Percentiles rank a stretch among this genome's conserved stretches.
These are phyloP conservation scores for Mediolabrus comicus DNA, from an alignment of 108 stramenopile species.

Conservation along the genomic window DNA sequence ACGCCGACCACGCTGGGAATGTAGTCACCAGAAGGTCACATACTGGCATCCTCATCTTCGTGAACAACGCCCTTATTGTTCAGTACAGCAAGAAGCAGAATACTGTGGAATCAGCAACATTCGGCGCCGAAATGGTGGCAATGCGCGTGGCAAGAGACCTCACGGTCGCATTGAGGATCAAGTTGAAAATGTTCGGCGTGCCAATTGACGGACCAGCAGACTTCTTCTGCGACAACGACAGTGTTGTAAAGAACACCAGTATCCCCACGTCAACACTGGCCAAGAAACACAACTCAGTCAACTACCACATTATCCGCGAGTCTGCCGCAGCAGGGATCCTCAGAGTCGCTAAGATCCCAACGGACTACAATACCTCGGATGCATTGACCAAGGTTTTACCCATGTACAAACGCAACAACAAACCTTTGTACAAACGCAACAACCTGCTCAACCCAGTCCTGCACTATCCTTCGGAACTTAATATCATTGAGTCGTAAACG, in stretches of 20 bases:
- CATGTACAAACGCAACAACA: too few relatives aligned
- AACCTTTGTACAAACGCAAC: too few relatives aligned
- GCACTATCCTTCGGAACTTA: too few relatives aligned
- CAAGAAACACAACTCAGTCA: conserved; percentile 40
- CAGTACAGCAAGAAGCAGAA: conserved; percentile 57
- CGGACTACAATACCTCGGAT: conserved; percentile 22
- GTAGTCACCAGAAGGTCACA: conserved; percentile 15
- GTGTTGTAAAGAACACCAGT: conserved; percentile 16
- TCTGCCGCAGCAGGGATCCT: conserved; percentile 20
- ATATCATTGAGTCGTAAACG: too few relatives aligned
- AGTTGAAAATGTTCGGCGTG: conserved; percentile 57
- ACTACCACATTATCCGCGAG: conserved; percentile 27
- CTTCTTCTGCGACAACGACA: conserved; percentile 48
- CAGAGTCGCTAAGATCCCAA: not conserved
- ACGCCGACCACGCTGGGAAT: conserved; percentile 34
- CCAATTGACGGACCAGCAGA: conserved; percentile 41
- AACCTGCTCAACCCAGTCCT: too few relatives aligned
- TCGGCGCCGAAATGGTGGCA: too few relatives aligned
- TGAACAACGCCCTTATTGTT: conserved; percentile 51
- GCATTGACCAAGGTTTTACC: conserved; percentile 23
- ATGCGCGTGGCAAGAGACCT: conserved; percentile 18
- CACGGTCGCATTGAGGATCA: conserved; percentile 33
- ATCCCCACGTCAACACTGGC: conserved; percentile 16
- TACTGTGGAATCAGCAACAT: too few relatives aligned
- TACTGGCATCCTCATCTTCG: conserved; percentile 45